Evolutionary conservation across 2,329 filamentous ascomycete genomes (phyloP).

Genomic region (Rutstroemia sp.): DNA sequence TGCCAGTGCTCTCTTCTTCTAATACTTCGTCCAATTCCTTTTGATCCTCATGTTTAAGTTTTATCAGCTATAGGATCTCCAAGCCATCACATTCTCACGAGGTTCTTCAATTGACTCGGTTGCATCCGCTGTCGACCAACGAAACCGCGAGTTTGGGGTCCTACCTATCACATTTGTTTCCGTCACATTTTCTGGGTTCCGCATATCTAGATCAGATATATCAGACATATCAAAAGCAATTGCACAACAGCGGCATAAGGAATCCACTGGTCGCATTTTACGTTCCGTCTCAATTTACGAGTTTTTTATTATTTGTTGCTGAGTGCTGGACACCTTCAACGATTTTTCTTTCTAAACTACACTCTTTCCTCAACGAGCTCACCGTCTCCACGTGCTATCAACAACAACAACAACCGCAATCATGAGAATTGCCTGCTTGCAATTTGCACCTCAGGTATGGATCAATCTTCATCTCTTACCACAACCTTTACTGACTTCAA

Average conservation of each 20-base stretch:
- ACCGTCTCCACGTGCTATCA: background rate
- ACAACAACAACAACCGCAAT: conserved; percentile 13
- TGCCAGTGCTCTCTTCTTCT: too few species aligned
- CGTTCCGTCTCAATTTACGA: background rate
- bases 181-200: background rate
- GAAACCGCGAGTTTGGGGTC: background rate
- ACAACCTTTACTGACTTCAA: background rate
- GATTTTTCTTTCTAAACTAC: background rate
- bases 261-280: background rate
- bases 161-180: background rate
- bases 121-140: background rate
- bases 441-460: conserved; percentile 58
- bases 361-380: background rate
- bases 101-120: too few species aligned
- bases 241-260: background rate
- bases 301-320: background rate
- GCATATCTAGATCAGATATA: background rate
- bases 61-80: too few species aligned
- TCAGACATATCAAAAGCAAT: background rate
- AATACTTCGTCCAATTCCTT: too few species aligned
- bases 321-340: background rate
- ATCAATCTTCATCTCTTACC: background rate
- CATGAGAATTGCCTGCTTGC: conserved; percentile 65
- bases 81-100: too few species aligned
- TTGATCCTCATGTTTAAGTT: too few species aligned